Percentiles rank a stretch among this genome's conserved stretches.
These are phyloP conservation scores for Rhizopus arrhizus DNA, from an alignment of 371 early-diverging fungal species.

Conservation along the genomic window DNA sequence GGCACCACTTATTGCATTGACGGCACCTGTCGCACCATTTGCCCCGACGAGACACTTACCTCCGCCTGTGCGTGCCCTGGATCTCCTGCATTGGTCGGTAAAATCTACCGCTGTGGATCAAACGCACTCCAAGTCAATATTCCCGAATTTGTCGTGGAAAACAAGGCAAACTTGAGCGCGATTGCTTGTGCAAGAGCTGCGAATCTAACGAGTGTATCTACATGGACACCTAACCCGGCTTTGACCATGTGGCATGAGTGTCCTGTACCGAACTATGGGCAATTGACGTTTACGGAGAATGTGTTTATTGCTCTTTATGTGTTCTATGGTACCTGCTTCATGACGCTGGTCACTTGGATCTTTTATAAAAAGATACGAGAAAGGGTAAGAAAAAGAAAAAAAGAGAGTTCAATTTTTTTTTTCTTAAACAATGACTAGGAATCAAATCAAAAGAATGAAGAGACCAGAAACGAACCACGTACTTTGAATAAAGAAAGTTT, in stretches of 20 bases:
- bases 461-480: conserved; percentile 4
- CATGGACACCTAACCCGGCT: conserved; percentile 47
- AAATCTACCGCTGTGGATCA: conserved; percentile 32
- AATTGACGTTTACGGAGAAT: conserved; percentile 40
- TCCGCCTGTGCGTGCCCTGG: conserved; percentile 50
- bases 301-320: conserved; percentile 49
- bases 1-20: conserved; percentile 55
- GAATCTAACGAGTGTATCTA: conserved; percentile 30
- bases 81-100: conserved; percentile 31
- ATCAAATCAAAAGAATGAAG: conserved; percentile 11
- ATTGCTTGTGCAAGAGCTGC: conserved; percentile 36
- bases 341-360: conserved; percentile 55
- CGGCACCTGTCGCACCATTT: conserved; percentile 47
- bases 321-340: conserved; percentile 61
- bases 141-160: conserved; percentile 42
- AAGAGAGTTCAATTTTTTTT: conserved; percentile 8
- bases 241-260: conserved; percentile 53
- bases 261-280: conserved; percentile 45
- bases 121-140: conserved; percentile 33
- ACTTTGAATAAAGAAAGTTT: background rate
- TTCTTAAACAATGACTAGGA: conserved; percentile 12
- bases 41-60: conserved; percentile 31
- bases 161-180: conserved; percentile 44
- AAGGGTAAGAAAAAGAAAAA: conserved; percentile 8
- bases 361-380: conserved; percentile 56